Evolutionary conservation across 1,139 yeast species (phyloP).

Genomic region (Magnusiomyces sp.): DNA sequence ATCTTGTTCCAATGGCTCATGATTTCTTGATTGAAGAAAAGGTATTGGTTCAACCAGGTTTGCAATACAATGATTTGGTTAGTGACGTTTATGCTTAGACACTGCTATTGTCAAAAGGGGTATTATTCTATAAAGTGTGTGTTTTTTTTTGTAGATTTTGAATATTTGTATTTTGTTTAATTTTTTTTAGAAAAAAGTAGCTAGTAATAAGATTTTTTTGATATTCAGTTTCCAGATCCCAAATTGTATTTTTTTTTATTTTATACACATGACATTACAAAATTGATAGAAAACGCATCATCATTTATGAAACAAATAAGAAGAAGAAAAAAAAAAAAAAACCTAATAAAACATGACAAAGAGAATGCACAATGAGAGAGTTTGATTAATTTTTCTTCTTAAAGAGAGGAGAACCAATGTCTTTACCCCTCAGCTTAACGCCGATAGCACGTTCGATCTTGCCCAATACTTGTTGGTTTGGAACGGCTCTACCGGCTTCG

Average conservation of each 20-base stretch:
- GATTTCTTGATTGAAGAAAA: constrained; percentile 16
- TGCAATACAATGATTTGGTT: constrained; percentile 17
- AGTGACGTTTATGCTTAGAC: constrained; percentile 15
- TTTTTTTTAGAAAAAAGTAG: not conserved
- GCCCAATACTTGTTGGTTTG: constrained; percentile 88
- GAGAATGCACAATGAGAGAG: not conserved
- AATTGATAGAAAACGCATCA: not conserved
- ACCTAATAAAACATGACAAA: not conserved
- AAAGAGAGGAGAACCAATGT: constrained; percentile 84
- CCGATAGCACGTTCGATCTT: constrained; percentile 93
- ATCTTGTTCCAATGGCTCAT: constrained; percentile 16
- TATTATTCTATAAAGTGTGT: not conserved
- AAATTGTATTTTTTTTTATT: too few species aligned
- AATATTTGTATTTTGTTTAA: not conserved
- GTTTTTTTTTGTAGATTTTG: not conserved
- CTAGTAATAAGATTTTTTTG: not conserved
- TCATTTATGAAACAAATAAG: not conserved
- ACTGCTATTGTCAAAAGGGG: constrained; percentile 1
- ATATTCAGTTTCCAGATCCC: not conserved
- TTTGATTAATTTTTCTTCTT: constrained; percentile 38
- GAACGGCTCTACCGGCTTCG: constrained; percentile 94
- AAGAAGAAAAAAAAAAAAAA: not conserved
- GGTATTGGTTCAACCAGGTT: constrained; percentile 16
- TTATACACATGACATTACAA: not conserved
- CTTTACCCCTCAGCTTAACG: constrained; percentile 91